Conservation (phyloP, 169 alveolate species). For the Plasmodium chabaudi region DNA sequence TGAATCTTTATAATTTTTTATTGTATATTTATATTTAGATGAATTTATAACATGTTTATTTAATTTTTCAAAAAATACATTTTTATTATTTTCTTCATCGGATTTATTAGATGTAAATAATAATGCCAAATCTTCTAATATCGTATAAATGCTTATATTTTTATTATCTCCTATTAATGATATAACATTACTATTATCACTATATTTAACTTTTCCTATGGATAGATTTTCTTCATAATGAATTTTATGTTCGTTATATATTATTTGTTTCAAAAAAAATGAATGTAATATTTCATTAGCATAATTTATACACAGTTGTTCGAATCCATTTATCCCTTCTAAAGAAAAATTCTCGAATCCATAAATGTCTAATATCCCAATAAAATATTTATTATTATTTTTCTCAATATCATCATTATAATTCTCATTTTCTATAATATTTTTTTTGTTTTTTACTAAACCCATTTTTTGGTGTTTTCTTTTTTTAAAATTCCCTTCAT, state of each 20-base stretch:
- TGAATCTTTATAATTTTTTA: constrained; percentile 44
- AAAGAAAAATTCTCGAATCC: constrained; percentile 89
- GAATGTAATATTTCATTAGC: constrained; percentile 91
- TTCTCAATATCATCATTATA: not conserved
- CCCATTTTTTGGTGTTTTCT: not conserved
- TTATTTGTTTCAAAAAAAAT: constrained; percentile 90
- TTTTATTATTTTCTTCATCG: constrained; percentile 46
- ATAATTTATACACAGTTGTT: constrained; percentile 92
- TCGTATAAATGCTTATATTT: constrained; percentile 63
- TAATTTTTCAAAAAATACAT: constrained; percentile 51
- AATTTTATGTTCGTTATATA: constrained; percentile 84
- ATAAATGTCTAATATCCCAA: constrained; percentile 89
- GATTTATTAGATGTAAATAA: constrained; percentile 53
- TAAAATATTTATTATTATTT: constrained; percentile 54
- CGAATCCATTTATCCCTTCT: constrained; percentile 87
- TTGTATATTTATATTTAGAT: constrained; percentile 45
- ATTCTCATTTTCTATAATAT: constrained; percentile 19
- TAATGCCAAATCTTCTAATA: constrained; percentile 65
- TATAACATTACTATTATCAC: constrained; percentile 83
- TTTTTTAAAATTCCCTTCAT: not conserved
- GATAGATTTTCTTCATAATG: constrained; percentile 80
- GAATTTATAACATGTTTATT: constrained; percentile 48
- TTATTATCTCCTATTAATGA: constrained; percentile 77
- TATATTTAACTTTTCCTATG: constrained; percentile 69
- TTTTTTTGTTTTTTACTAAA: constrained; percentile 7